Base-by-base conservation (phyloP, 495 filamentous ascomycete species). In the Cryomyces minteri region DNA sequence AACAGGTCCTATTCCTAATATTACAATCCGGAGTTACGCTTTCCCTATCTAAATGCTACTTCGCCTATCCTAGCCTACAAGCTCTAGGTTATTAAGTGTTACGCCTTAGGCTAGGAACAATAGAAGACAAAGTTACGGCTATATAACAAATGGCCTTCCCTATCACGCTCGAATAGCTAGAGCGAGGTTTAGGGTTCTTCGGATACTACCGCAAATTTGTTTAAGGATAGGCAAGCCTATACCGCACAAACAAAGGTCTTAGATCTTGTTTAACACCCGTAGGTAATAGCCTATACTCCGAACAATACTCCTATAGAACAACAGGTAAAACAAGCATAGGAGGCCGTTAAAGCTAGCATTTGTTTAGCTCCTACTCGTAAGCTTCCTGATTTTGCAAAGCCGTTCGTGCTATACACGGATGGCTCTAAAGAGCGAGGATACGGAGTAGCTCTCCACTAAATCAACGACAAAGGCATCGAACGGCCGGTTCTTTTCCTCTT, bases 401-500 rank as follows among this genome's bases (percentile, higher is more conserved):
- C n/a, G n/a, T n/a, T n/a, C n/a, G n/a, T n/a, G n/a, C n/a, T n/a
- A n/a, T n/a, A n/a, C n/a, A n/a, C n/a, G n/a, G n/a, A n/a, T n/a
- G n/a, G 34, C 34, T 37, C 34, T 37, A 37, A 37, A 37, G 34
- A 37, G 12, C 7, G 34, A 12, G 34, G 34, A 7, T 37, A 37
- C 34, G 12, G 34, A 7, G 34, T 12, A 7, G 34, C 12, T 7
- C 12, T 37, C 7, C 12, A 37, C 12, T 37, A 37, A 12, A 37
- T 37, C 12, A 37, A 37, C 12, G 12, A 37, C 12, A 37, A 37
- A 7, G 34, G 34, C 34, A n/a, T 37, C 12, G 40, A 51, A 48
- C 37, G 36, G 4, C 31, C 32, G 4, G 47, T 50, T n/a, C 31
- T 50, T 2, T 50, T 28, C 39, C 14, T 50, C 12, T n/a, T n/a